phyloP scores from a whole-genome alignment of 176 grass and related monocot genomes.

The Cenchrus americanus region DNA sequence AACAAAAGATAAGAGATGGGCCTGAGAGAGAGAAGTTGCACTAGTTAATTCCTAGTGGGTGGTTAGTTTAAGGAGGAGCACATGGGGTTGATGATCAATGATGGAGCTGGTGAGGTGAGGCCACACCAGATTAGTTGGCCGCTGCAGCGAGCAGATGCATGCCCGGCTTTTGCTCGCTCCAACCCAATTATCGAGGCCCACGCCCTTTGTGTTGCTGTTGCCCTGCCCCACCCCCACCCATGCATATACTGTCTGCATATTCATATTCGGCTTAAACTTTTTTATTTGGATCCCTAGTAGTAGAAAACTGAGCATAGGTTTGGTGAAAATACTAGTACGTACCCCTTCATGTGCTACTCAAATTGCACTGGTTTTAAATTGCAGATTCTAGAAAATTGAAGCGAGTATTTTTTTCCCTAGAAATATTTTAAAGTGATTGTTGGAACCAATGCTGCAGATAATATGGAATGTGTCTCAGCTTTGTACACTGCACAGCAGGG shows the following conservation, averaged over 20 bases:
- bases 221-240: neutral
- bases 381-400: neutral
- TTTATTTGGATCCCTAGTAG: neutral
- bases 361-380: neutral
- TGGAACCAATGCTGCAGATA: neutral
- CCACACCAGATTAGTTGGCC: conserved; percentile 48
- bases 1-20: neutral
- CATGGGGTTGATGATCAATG: conserved; percentile 34
- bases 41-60: conserved; percentile 40
- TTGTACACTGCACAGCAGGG: neutral
- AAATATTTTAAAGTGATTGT: neutral
- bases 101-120: conserved; percentile 45
- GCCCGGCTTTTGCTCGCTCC: conserved; percentile 40
- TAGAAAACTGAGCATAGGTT: conserved; percentile 17
- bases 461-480: conserved; percentile 7
- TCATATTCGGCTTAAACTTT: neutral
- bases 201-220: conserved; percentile 16
- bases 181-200: conserved; percentile 43
- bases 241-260: neutral
- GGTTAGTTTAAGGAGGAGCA: conserved; percentile 32
- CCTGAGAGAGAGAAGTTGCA: neutral
- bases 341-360: neutral
- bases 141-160: neutral
- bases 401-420: no score
- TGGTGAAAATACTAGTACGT: conserved; percentile 20